phyloP scores from a whole-genome alignment of 1,284 basidiomycete genomes.

The Ustilago hordei region DNA sequence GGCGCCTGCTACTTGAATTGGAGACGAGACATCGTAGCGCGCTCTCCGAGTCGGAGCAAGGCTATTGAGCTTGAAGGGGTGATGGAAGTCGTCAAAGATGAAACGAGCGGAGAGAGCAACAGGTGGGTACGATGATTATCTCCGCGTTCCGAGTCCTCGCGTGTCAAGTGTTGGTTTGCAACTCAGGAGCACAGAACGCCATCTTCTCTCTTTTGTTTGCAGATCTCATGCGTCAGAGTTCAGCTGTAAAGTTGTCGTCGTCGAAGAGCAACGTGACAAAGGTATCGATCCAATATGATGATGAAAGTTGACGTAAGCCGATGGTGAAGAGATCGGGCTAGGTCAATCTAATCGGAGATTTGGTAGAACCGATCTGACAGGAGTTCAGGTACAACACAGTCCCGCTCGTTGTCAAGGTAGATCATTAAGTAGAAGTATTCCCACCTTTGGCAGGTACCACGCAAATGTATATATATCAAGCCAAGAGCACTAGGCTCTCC shows the following conservation, averaged over 20 bases:
- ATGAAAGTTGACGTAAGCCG: too few species aligned
- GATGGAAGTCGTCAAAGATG: neutral
- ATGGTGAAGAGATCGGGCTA: too few species aligned
- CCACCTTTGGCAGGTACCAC: too few species aligned
- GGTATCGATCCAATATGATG: too few species aligned
- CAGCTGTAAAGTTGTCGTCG: neutral
- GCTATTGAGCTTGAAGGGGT: neutral
- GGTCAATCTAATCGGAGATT: too few species aligned
- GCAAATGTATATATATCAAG: too few species aligned
- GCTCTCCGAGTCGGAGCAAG: neutral
- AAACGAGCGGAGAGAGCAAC: neutral
- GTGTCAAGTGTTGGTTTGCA: constrained; percentile 7
- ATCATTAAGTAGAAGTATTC: too few species aligned
- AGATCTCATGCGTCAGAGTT: neutral
- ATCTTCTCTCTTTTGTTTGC: neutral
- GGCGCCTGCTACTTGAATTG: neutral
- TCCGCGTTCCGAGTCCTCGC: neutral
- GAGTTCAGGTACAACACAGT: too few species aligned
- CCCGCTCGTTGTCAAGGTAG: too few species aligned
- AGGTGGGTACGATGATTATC: neutral
- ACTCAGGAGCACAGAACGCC: neutral
- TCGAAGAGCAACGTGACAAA: too few species aligned
- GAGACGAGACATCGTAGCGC: neutral
- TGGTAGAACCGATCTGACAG: too few species aligned
- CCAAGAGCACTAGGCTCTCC: too few species aligned